phyloP scores from a whole-genome alignment of 495 filamentous ascomycete species.

The Diplogelasinospora grovesii region DNA sequence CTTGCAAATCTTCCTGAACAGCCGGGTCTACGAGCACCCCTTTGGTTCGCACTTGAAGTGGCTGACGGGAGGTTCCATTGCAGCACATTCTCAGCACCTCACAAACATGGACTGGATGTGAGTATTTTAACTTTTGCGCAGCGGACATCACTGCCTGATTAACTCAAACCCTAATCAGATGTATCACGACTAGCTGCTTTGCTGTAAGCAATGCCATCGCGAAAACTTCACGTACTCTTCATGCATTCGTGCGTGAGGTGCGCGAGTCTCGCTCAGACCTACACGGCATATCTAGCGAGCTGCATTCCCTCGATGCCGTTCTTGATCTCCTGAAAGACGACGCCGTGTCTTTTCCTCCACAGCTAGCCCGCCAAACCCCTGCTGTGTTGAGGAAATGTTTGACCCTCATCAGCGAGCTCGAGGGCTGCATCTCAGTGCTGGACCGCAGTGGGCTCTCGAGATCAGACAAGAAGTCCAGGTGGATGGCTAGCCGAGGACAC shows the following conservation, averaged over 20 bases:
- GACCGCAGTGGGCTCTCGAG: conserved; percentile 23
- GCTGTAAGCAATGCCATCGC: conserved; percentile 30
- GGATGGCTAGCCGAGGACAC: conserved; percentile 31
- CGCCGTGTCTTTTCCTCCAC: conserved; percentile 28
- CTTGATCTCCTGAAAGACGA: conserved; percentile 42
- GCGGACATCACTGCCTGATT: background rate
- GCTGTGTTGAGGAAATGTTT: conserved; percentile 30
- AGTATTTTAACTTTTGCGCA: background rate
- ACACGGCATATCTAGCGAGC: conserved; percentile 39
- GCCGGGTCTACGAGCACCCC: no score
- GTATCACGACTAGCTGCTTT: conserved; percentile 37
- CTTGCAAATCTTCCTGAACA: no score
- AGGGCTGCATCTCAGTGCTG: conserved; percentile 25
- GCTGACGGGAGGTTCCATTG: no score
- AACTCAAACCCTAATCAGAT: conserved; percentile 16
- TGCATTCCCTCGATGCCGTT: conserved; percentile 41
- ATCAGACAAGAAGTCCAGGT: conserved; percentile 35
- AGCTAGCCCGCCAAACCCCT: conserved; percentile 31
- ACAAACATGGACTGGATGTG: conserved; percentile 6
- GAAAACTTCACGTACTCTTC: conserved; percentile 22
- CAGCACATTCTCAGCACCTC: no score
- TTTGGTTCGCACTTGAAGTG: no score
- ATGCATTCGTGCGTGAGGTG: conserved; percentile 37
- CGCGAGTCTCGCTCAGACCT: conserved; percentile 41
- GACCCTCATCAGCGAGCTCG: conserved; percentile 29